phyloP scores from a whole-genome alignment of 345 rosid species.

The Melaleuca alternifolia region DNA sequence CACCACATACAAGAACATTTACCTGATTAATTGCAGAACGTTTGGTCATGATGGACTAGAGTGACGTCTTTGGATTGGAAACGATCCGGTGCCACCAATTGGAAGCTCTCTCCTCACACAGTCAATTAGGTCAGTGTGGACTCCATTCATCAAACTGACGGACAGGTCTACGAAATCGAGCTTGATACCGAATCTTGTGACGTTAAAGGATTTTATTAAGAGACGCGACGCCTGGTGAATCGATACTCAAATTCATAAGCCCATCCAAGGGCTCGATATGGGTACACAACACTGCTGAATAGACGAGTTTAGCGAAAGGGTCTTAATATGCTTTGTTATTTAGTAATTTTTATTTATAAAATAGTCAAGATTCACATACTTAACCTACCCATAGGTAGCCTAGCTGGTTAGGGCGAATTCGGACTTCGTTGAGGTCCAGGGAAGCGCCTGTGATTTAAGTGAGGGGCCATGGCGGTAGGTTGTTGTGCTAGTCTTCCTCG shows the following conservation, averaged over 20 bases:
- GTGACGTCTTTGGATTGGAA: not conserved
- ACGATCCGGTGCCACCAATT: not conserved
- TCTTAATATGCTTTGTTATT: not conserved
- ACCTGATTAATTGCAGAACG: not conserved
- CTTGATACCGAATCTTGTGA: fast-evolving
- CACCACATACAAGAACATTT: not conserved
- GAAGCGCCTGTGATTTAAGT: too few relatives aligned
- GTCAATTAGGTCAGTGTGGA: not conserved
- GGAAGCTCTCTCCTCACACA: not conserved
- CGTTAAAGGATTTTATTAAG: not conserved
- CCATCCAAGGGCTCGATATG: too few relatives aligned
- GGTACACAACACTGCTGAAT: not conserved
- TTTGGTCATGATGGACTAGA: not conserved
- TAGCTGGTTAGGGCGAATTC: too few relatives aligned
- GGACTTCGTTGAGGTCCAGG: too few relatives aligned
- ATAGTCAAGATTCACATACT: too few relatives aligned
- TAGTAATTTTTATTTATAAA: not conserved
- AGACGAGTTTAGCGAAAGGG: fast-evolving
- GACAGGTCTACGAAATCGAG: not conserved
- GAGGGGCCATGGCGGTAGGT: too few relatives aligned
- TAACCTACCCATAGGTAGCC: too few relatives aligned
- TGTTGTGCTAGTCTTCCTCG: too few relatives aligned
- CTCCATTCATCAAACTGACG: not conserved
- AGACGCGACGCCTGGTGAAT: not conserved
- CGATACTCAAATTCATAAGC: too few relatives aligned